A percentile compares a stretch with the other conserved stretches of the same genome.
phyloP scores from a whole-genome alignment of 768 basidiomycete species.

The Clitopilus passeckerianus region DNA sequence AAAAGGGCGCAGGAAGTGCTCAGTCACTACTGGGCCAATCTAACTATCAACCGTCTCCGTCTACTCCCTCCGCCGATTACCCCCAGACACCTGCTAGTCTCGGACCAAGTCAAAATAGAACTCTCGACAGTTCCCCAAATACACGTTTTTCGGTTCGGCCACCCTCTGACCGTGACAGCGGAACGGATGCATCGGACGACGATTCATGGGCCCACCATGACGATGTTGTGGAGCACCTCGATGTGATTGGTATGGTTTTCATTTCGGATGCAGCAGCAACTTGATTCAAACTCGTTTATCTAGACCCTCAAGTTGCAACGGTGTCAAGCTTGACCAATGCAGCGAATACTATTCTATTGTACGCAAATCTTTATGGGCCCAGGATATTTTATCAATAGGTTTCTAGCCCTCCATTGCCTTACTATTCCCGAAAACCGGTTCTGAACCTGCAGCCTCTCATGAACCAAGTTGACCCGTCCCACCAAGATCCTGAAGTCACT shows the following conservation, averaged over 20 bases:
- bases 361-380: not conserved
- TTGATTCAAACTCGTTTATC: slow-evolving; percentile 3
- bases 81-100: not conserved
- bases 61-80: not conserved
- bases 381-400: not conserved
- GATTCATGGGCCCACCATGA: slow-evolving; percentile 54
- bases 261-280: not conserved
- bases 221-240: slow-evolving; percentile 79
- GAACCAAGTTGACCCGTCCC: slow-evolving; percentile 20
- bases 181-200: not conserved
- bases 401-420: slow-evolving; percentile 59
- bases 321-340: slow-evolving; percentile 75
- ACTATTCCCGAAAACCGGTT: slow-evolving; percentile 68
- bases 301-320: slow-evolving; percentile 72
- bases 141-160: not conserved
- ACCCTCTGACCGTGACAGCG: slow-evolving; percentile 5
- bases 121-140: not conserved
- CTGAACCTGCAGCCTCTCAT: slow-evolving; percentile 49
- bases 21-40: slow-evolving; percentile 13
- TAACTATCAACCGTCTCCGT: not conserved
- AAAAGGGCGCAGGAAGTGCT: not conserved
- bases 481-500: slow-evolving; percentile 19
- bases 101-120: not conserved
- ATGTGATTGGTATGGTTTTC: slow-evolving; percentile 58
- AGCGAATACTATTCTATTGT: slow-evolving; percentile 76